phyloP scores from a whole-genome alignment of 768 basidiomycete species.

The Pisolithus microcarpus region DNA sequence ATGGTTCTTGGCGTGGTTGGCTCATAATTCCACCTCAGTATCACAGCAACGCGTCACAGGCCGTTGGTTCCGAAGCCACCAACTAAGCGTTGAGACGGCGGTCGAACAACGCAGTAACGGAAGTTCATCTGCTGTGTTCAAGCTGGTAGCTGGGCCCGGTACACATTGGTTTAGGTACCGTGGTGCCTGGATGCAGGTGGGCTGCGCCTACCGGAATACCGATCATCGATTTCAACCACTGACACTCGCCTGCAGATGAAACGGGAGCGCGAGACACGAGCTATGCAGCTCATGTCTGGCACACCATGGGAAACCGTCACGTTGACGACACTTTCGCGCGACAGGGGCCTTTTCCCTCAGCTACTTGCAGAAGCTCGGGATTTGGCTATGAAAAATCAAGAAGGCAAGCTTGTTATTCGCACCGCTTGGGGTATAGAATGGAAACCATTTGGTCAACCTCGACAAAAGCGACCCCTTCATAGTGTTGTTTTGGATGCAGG shows the following conservation, averaged over 20 bases:
- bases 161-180: slow-evolving; percentile 87
- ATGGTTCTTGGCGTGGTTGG: slow-evolving; percentile 98
- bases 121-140: slow-evolving; percentile 82
- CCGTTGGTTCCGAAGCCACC: slow-evolving; percentile 70
- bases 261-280: slow-evolving; percentile 88
- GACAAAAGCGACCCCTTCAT: slow-evolving; percentile 74
- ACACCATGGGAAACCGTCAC: slow-evolving; percentile 97
- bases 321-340: slow-evolving; percentile 84
- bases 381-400: slow-evolving; percentile 75
- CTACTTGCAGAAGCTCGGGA: slow-evolving; percentile 87
- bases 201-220: slow-evolving; percentile 1
- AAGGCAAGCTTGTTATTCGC: slow-evolving; percentile 92
- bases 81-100: slow-evolving; percentile 90
- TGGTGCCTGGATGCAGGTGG: slow-evolving; percentile 94
- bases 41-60: slow-evolving; percentile 19
- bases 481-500: slow-evolving; percentile 86
- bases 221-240: background rate
- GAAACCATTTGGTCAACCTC: slow-evolving; percentile 90
- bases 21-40: slow-evolving; percentile 46
- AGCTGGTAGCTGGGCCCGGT: slow-evolving; percentile 92
- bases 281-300: slow-evolving; percentile 87
- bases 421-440: slow-evolving; percentile 97
- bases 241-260: slow-evolving; percentile 57
- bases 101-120: slow-evolving; percentile 89
- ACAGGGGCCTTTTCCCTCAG: slow-evolving; percentile 70